phyloP scores from a whole-genome alignment of 495 filamentous ascomycete genomes.

The Aspergillus bertholletiae region DNA sequence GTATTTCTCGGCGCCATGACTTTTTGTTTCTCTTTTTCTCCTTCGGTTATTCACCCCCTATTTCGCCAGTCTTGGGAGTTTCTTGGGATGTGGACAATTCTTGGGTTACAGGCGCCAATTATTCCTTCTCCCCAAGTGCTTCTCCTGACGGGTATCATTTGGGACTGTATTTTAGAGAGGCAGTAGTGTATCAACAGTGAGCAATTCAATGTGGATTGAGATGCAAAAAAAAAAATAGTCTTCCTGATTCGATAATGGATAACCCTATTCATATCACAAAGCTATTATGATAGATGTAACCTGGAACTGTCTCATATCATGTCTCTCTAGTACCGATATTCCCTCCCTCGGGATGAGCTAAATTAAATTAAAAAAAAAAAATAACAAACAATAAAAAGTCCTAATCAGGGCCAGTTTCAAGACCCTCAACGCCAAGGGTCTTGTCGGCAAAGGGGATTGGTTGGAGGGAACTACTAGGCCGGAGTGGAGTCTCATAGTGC shows the following conservation, averaged over 20 bases:
- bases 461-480: background rate
- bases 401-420: background rate
- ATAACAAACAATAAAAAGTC: too few relatives aligned
- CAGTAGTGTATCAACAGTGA: constrained; percentile 16
- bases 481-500: background rate
- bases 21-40: constrained; percentile 12
- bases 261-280: too few relatives aligned
- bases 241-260: too few relatives aligned
- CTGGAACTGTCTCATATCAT: too few relatives aligned
- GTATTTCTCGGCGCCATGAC: constrained; percentile 39
- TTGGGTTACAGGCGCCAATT: background rate
- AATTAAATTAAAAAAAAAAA: too few relatives aligned
- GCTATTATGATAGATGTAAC: too few relatives aligned
- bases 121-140: constrained; percentile 1
- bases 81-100: constrained; percentile 1
- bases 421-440: background rate
- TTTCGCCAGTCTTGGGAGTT: constrained; percentile 1
- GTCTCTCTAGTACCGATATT: too few relatives aligned
- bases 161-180: constrained; percentile 11
- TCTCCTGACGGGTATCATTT: background rate
- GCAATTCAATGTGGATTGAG: constrained; percentile 5
- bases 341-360: too few relatives aligned
- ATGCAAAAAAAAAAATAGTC: background rate
- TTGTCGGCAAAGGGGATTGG: background rate
- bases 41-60: constrained; percentile 2